These are phyloP conservation scores for Penicillium vulpinum DNA, from an alignment of 2,329 filamentous ascomycete species.

Conservation along the genomic window DNA sequence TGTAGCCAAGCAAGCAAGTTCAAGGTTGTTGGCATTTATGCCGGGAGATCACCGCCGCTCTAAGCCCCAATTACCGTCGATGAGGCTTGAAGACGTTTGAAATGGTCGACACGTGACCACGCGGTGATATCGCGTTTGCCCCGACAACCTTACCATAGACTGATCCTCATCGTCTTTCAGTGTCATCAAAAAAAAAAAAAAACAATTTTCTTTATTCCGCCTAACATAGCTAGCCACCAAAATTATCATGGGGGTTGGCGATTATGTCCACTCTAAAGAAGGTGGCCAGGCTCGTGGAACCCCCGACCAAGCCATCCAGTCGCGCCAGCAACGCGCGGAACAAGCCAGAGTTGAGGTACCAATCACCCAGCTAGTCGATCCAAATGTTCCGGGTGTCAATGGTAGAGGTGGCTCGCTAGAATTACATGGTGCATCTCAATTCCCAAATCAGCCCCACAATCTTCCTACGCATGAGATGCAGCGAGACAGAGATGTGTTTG, in stretches of 20 bases:
- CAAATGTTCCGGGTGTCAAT: constrained; percentile 17
- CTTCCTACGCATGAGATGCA: constrained; percentile 5
- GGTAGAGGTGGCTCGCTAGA: constrained; percentile 14
- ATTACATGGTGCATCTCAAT: constrained; percentile 18
- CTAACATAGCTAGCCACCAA: neutral
- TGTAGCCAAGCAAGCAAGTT: neutral
- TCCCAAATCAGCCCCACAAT: constrained; percentile 17
- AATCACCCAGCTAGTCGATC: constrained; percentile 26
- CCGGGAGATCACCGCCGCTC: neutral
- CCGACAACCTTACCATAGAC: constrained; percentile 2
- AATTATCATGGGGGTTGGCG: constrained; percentile 42
- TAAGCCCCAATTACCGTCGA: neutral
- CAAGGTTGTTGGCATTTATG: neutral
- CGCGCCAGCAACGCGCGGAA: constrained; percentile 36
- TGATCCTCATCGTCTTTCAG: neutral
- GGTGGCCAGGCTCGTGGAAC: constrained; percentile 31
- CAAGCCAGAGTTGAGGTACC: constrained; percentile 39
- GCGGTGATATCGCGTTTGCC: constrained; percentile 29
- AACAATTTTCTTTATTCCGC: neutral
- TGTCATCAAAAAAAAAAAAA: neutral
- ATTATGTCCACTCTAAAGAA: constrained; percentile 44
- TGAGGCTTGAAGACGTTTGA: neutral
- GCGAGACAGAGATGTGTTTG: constrained; percentile 41
- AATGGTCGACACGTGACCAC: constrained; percentile 31
- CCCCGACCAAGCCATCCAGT: constrained; percentile 25